Percentiles rank a stretch among this genome's conserved stretches.
These are phyloP conservation scores for Hygrophorus russula DNA, from an alignment of 768 basidiomycete genomes.

Conservation along the genomic window DNA sequence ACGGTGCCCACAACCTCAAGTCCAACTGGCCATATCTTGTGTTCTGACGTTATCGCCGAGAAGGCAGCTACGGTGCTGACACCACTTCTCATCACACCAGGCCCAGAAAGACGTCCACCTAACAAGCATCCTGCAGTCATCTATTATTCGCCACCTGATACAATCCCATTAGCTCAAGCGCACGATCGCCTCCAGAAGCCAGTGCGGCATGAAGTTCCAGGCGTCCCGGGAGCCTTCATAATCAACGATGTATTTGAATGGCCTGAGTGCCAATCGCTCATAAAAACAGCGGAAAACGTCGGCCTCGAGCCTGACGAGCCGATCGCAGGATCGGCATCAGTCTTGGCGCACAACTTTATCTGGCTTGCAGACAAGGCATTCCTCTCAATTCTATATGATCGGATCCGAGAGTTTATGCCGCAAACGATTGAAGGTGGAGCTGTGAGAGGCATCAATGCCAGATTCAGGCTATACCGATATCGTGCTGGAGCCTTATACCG, in stretches of 20 bases:
- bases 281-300: constrained; percentile 32
- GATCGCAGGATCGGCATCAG: constrained; percentile 30
- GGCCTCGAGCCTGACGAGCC: constrained; percentile 44
- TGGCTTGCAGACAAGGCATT: constrained; percentile 41
- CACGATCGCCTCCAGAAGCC: constrained; percentile 17
- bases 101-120: constrained; percentile 38
- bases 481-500: constrained; percentile 36
- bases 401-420: constrained; percentile 32
- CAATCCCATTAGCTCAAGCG: constrained; percentile 12
- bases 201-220: constrained; percentile 26
- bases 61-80: constrained; percentile 13
- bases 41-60: constrained; percentile 10
- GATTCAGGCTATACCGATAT: constrained; percentile 43
- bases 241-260: constrained; percentile 35
- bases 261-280: constrained; percentile 31
- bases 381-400: constrained; percentile 25
- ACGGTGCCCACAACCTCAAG: constrained; percentile 13
- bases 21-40: background rate
- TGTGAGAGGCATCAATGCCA: constrained; percentile 35
- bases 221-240: constrained; percentile 36
- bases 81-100: constrained; percentile 27
- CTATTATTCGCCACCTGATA: constrained; percentile 21
- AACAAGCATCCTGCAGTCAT: constrained; percentile 42
- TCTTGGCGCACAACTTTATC: constrained; percentile 38
- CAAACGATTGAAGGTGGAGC: constrained; percentile 27